Evolutionary conservation across 2,329 filamentous ascomycete genomes (phyloP), one percentile per base, ranked within the genome.

Genomic region (Aureobasidium leucospermi): DNA sequence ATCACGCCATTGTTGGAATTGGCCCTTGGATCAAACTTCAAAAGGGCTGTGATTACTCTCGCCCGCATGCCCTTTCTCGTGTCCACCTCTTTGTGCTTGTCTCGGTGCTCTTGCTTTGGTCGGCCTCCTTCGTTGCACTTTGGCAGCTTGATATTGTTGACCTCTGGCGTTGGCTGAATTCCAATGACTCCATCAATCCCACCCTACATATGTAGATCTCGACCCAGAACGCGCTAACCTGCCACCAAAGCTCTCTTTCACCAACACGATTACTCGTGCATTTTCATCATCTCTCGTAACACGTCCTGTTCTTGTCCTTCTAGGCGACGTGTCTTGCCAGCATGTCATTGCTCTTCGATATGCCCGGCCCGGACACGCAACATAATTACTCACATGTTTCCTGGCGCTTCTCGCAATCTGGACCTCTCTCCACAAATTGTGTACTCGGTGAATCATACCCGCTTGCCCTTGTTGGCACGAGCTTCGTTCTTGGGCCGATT

Each of bases 371-470:
- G n/a, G n/a, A 55, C n/a, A 46, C 41, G 16, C 52, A 29, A 11
- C 4, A 29, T 16, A n/a, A 56, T 56, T 47, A 58, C 43, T 39
- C 42, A 48, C 31, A n/a, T n/a, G 7, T 31, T 39, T 23, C 31
- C 43, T 48, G 15, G 11, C 32, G 19, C 34, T 41, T 41, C 32
- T 36, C 15, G 32, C 52, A 48, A 47, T 48, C 55, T 58, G 32
- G 34, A 41, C 55, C 52, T 57, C 39, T 55, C 52, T 57, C 52
- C 52, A 57, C 52, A 57, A 32, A 46, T 28, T 43, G 36, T 42
- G 51, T 41, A 46, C 19, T 45, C 52, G 41, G 43, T 58, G 55
- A 58, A 48, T 58, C 55, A 58, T 48, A 11, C 15, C 51, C n/a
- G 38, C 10, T 41, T 34, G 29, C 51, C 51, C 52, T 56, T 16